A percentile compares a stretch with the other conserved stretches of the same genome.
Evolutionary conservation across 2,329 filamentous ascomycete species (phyloP).

Genomic region (Penicillium crustosum): DNA sequence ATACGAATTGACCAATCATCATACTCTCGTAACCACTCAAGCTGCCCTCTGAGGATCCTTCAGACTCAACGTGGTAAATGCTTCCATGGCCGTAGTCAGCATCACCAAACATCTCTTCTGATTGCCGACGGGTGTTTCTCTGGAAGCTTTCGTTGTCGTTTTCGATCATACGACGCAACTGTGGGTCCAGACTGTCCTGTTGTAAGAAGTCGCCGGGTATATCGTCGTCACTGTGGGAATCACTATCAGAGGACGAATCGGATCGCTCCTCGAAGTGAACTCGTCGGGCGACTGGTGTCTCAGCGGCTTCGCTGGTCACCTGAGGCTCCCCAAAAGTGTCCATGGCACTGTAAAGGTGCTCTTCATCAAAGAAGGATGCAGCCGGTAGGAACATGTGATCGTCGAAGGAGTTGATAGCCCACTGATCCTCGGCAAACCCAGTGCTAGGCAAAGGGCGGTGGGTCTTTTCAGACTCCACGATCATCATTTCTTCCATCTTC

Average conservation of each 20-base stretch:
- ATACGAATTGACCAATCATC: conserved; percentile 34
- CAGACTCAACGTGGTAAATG: conserved; percentile 48
- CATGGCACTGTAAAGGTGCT: conserved; percentile 42
- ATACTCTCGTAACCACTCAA: conserved; percentile 61
- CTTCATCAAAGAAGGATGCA: conserved; percentile 46
- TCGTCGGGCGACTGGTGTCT: conserved; percentile 55
- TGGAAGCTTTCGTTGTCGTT: conserved; percentile 51
- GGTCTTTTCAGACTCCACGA: conserved; percentile 53
- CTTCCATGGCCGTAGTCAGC: conserved; percentile 44
- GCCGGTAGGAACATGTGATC: conserved; percentile 43
- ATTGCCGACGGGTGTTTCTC: conserved; percentile 32
- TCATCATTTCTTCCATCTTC: conserved; percentile 74
- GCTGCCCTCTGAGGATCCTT: conserved; percentile 35
- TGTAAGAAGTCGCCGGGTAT: conserved; percentile 78
- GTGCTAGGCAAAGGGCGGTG: conserved; percentile 30
- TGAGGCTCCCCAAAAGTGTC: conserved; percentile 41
- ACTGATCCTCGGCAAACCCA: conserved; percentile 37
- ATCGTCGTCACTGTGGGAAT: conserved; percentile 54
- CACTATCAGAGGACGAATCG: conserved; percentile 63
- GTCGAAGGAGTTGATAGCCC: conserved; percentile 53
- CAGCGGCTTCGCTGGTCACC: conserved; percentile 38
- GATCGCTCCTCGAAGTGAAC: conserved; percentile 69
- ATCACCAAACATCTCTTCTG: conserved; percentile 42
- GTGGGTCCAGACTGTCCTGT: conserved; percentile 69
- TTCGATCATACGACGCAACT: conserved; percentile 72